Percentiles rank a stretch among this genome's conserved stretches.
Evolutionary conservation across 148 eudicot species (phyloP).

Genomic region (Amaranthus hypochondriacus): DNA sequence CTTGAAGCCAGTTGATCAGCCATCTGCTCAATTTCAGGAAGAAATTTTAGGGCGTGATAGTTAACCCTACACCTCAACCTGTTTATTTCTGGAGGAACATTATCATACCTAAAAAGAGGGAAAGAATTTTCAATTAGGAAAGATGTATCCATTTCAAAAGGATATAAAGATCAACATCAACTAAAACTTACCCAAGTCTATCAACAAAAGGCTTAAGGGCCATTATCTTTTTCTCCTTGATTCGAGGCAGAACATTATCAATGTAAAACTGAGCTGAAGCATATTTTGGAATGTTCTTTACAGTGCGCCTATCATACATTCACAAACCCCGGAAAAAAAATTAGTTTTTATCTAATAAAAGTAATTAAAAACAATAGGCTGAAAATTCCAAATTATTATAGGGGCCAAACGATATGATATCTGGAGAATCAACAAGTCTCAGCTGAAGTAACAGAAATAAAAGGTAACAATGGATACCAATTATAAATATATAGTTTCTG

Average conservation of each 20-base stretch:
- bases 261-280: constrained; percentile 93
- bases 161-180: background rate
- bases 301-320: constrained; percentile 71
- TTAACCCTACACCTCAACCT: constrained; percentile 90
- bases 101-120: constrained; percentile 67
- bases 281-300: constrained; percentile 96
- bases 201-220: constrained; percentile 96
- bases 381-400: background rate
- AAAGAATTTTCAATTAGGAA: background rate
- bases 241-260: constrained; percentile 96
- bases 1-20: constrained; percentile 79
- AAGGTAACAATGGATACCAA: background rate
- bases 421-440: background rate
- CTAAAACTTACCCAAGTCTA: constrained; percentile 83
- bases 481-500: background rate
- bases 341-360: background rate
- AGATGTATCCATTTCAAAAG: background rate
- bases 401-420: constrained; percentile 4
- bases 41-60: constrained; percentile 95
- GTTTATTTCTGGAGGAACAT: constrained; percentile 93
- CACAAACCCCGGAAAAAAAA: constrained; percentile 12
- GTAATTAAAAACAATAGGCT: background rate
- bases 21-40: constrained; percentile 95
- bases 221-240: constrained; percentile 99
- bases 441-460: background rate